These are phyloP conservation scores for Trichoderma afroharzianum DNA, from an alignment of 2,329 filamentous ascomycete species.

Conservation along the genomic window DNA sequence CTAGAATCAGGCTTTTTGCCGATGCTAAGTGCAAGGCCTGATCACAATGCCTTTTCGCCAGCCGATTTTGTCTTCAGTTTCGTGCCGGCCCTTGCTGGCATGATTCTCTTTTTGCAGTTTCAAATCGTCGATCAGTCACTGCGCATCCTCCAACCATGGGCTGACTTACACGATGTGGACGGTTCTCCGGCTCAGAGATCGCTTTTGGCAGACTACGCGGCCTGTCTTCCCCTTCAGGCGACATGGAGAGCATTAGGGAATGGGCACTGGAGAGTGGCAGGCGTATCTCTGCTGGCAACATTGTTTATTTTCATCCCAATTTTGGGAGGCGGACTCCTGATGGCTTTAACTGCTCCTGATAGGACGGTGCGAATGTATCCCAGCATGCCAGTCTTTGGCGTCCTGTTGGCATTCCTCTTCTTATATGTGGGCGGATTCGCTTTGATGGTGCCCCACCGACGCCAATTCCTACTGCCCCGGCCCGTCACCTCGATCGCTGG, in stretches of 20 bases:
- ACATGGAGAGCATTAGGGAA: slow-evolving; percentile 56
- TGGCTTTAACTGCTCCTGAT: slow-evolving; percentile 59
- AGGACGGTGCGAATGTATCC: slow-evolving; percentile 63
- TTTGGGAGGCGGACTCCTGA: slow-evolving; percentile 67
- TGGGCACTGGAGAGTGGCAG: slow-evolving; percentile 62
- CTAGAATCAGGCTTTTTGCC: slow-evolving; percentile 71
- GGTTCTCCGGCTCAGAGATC: slow-evolving; percentile 61
- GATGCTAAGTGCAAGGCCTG: slow-evolving; percentile 57
- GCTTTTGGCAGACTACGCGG: slow-evolving; percentile 67
- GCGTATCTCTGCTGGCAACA: slow-evolving; percentile 56
- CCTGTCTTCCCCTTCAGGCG: slow-evolving; percentile 59
- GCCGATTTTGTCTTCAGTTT: slow-evolving; percentile 87
- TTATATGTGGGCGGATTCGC: slow-evolving; percentile 65
- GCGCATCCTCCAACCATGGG: slow-evolving; percentile 67
- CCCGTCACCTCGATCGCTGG: slow-evolving; percentile 69
- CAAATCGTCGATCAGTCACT: slow-evolving; percentile 63
- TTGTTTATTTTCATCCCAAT: slow-evolving; percentile 62
- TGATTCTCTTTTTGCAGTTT: slow-evolving; percentile 63
- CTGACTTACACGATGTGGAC: slow-evolving; percentile 52
- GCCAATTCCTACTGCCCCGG: slow-evolving; percentile 67
- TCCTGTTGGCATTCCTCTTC: slow-evolving; percentile 67
- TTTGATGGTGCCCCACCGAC: slow-evolving; percentile 58
- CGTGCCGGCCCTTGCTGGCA: slow-evolving; percentile 64
- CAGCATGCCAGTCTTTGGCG: slow-evolving; percentile 68
- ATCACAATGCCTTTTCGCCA: slow-evolving; percentile 67